Evolutionary conservation across 1,284 basidiomycete genomes (phyloP), one percentile per base, ranked within the genome.

Genomic region (Marasmius sp.): DNA sequence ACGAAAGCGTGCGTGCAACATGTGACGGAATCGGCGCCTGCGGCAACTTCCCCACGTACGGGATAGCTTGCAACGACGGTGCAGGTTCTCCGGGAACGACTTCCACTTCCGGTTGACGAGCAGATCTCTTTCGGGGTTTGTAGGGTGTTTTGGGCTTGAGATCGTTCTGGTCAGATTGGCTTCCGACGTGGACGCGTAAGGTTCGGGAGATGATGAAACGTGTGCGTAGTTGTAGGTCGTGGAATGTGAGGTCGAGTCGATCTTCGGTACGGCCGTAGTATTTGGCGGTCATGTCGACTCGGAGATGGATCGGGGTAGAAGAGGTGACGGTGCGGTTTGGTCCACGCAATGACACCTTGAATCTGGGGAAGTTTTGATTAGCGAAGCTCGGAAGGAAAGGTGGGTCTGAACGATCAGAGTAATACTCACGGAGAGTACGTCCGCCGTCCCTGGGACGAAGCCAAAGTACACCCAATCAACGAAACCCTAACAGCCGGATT

Each of bases 91-190:
- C 87, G 27, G 77, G 77, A 0, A 86, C 72, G 20, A 87, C 71
- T 0, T 76, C 66, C 3, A 64, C 71, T 54, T 82, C 83, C 0
- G 74, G 71, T 20, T 78, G 75, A 27, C 83, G 72, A 0, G 34
- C 63, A 0, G 73, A 73, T 1, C 78, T 77, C 12, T 74, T 69
- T 0, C 79, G 77, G 3, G 85, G 84, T 11, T 79, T 72, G 67
- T 85, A 89, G 0, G 87, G 86, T 0, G 79, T 72, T 5, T 61
- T 73, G 0, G 87, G 83, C 51, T 76, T 75, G 22, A 89, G 71
- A 0, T 71, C 63, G n/a, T 85, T 79, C 61, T 86, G 80, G 59
- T 85, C 84, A 0, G 70, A 69, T 61, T 72, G 71, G 63, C 71
- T 77, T 7, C 82, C 84, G 18, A 85, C 76, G 47, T 79, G 75